phyloP scores from a whole-genome alignment of 148 eudicot genomes.

The Rhododendron griersonianum region DNA sequence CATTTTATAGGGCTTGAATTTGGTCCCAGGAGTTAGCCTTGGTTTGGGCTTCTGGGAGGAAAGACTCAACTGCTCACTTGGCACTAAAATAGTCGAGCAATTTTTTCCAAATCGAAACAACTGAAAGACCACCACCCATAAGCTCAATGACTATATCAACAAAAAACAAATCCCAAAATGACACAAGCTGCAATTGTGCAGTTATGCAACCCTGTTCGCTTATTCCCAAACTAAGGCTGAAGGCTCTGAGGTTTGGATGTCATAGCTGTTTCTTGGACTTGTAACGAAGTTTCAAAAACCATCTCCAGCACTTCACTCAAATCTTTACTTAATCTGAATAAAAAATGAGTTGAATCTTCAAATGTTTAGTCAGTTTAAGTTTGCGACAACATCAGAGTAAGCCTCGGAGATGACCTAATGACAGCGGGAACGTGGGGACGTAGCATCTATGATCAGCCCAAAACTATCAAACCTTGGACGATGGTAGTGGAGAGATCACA shows the following conservation, averaged over 20 bases:
- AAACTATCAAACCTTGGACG: background rate
- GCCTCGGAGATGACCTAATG: too few relatives aligned
- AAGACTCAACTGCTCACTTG: background rate
- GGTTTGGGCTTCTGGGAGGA: background rate
- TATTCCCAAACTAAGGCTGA: background rate
- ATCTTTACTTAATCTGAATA: background rate
- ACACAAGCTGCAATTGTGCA: background rate
- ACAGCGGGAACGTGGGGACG: too few relatives aligned
- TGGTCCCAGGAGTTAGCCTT: background rate
- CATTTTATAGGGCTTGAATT: background rate
- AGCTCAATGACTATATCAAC: background rate
- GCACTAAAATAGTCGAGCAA: background rate
- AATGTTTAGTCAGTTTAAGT: too few relatives aligned
- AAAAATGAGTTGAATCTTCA: background rate
- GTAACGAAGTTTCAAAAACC: background rate
- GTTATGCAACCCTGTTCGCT: background rate
- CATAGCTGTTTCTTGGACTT: background rate
- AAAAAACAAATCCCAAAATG: background rate
- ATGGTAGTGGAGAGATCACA: background rate
- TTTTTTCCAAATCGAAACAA: background rate
- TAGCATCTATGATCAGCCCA: too few relatives aligned
- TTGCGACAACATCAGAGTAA: too few relatives aligned
- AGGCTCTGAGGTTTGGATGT: background rate
- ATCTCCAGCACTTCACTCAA: background rate
- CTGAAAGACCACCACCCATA: background rate